These are phyloP conservation scores for Candida broadrunensis DNA, from an alignment of 805 yeast genomes.

Conservation along the genomic window DNA sequence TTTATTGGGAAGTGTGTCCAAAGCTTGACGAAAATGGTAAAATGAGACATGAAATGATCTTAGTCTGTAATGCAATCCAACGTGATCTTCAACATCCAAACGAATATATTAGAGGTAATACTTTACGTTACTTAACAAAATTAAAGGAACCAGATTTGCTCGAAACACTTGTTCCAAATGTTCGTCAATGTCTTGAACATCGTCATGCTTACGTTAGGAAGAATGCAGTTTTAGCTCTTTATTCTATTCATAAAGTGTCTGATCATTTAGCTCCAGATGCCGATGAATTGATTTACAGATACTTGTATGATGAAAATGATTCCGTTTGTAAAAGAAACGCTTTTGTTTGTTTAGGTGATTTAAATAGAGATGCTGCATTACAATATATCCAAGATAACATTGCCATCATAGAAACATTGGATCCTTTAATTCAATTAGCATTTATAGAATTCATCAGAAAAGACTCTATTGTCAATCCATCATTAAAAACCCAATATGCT, in stretches of 20 bases:
- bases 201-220: conserved; percentile 98
- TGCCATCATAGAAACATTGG: conserved; percentile 58
- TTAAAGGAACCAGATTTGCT: conserved; percentile 88
- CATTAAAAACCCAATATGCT: conserved; percentile 68
- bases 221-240: conserved; percentile 90
- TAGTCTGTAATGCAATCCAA: conserved; percentile 96
- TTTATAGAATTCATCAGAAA: conserved; percentile 87
- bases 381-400: conserved; percentile 74
- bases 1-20: conserved; percentile 98
- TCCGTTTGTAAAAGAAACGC: conserved; percentile 95
- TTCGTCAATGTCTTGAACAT: conserved; percentile 87
- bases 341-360: conserved; percentile 77
- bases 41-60: conserved; percentile 96
- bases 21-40: conserved; percentile 85
- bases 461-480: conserved; percentile 65
- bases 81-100: conserved; percentile 97
- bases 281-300: conserved; percentile 72
- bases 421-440: conserved; percentile 82
- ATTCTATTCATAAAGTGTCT: conserved; percentile 75
- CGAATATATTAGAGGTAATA: conserved; percentile 94
- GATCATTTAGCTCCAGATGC: conserved; percentile 94
- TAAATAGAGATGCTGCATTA: conserved; percentile 83
- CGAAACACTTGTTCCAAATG: conserved; percentile 93
- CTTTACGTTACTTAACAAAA: conserved; percentile 86
- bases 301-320: conserved; percentile 80